phyloP scores from a whole-genome alignment of 176 grass and related monocot species.

The Olyra latifolia region DNA sequence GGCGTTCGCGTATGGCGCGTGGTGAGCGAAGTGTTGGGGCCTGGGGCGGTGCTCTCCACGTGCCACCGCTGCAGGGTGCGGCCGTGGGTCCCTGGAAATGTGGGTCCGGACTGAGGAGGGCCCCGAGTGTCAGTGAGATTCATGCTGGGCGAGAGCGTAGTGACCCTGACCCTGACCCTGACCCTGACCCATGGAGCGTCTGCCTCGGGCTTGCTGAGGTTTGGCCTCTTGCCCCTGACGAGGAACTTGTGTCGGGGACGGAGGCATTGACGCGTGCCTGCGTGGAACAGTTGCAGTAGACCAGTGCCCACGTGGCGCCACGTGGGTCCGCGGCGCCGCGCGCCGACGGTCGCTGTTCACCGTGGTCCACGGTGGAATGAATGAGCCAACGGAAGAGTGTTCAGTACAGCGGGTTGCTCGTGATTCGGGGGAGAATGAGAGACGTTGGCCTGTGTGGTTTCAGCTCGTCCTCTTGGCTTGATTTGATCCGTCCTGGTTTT shows the following conservation, averaged over 20 bases:
- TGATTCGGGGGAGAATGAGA: too few relatives aligned
- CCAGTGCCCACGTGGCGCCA: neutral
- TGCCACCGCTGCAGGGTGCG: neutral
- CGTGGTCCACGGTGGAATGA: too few relatives aligned
- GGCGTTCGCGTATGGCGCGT: neutral
- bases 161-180: too few relatives aligned
- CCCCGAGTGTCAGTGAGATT: accelerated
- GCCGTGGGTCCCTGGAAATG: neutral
- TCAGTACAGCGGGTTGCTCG: too few relatives aligned
- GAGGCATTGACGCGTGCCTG: neutral
- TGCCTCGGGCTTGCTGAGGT: neutral
- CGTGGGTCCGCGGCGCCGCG: neutral
- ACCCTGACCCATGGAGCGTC: neutral
- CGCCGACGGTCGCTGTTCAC: too few relatives aligned
- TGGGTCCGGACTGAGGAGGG: neutral
- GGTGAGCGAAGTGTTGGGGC: neutral
- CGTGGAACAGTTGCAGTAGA: neutral
- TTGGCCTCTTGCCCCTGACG: neutral
- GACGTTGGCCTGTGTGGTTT: too few relatives aligned
- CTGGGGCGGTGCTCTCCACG: neutral
- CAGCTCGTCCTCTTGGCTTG: too few relatives aligned
- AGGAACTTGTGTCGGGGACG: constrained; percentile 22
- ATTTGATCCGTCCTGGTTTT: too few relatives aligned
- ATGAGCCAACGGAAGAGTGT: too few relatives aligned
- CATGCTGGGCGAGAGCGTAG: neutral